Evolutionary conservation across 768 basidiomycete species (phyloP), one percentile per base, ranked within the genome.

Genomic region (Amanita brunnescens): DNA sequence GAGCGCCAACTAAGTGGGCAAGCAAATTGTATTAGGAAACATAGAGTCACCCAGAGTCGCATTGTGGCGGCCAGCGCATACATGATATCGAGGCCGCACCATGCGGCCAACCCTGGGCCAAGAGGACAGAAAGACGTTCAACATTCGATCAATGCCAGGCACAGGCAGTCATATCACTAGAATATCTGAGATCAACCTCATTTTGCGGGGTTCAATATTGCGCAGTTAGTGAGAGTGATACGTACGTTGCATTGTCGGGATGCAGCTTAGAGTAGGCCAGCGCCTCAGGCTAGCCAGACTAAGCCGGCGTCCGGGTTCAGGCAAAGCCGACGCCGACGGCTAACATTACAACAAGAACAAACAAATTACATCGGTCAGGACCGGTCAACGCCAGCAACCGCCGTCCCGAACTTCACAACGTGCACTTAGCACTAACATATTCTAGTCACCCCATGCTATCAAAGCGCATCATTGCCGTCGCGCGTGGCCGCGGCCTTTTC

Each of bases 381-480:
- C 49, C 49, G 49, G 49, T 23, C 8, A 10, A 21, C 35, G 26
- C 34, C 29, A 7, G 23, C 13, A 14, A 38, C 32, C 30, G n/a
- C 13, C 20, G 14, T 23, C 35, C 18, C 12, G 14, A 39, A 20
- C 35, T 29, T n/a, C n/a, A 29, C 26, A 29, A 29, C 26, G 26
- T 29, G 26, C 39, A 30, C 39, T 13, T 10, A 23, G 2, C 41
- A 35, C 33, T 49, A 3, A 12, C 41, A 6, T 34, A 14, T 32
- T 44, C 50, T 18, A n/a, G 30, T 10, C 21, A n/a, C 21, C 16
- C 16, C 12, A 88, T 88, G 85, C 74, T 87, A 32, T 86, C 86
- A 59, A 79, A 80, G 75, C 83, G 74, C 55, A 74, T 87, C 54
- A 70, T 87, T 52, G 75, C 79, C 53, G 67, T 81, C 51, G 83